phyloP scores from a whole-genome alignment of 106 monocot species.

The Cymbidium sinense region DNA sequence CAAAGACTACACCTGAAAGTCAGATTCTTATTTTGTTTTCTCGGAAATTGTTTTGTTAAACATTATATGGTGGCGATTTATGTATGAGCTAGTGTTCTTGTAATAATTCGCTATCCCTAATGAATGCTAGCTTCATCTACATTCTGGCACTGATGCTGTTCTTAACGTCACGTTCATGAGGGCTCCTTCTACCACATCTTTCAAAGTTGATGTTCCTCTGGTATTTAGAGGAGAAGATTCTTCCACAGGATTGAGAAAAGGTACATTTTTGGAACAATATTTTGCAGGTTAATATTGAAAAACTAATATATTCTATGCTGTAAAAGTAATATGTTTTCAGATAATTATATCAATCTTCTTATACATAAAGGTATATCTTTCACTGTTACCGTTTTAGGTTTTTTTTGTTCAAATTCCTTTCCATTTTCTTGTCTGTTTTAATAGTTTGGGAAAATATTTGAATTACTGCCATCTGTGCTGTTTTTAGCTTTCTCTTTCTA shows the following conservation, averaged over 20 bases:
- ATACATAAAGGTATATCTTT: not conserved
- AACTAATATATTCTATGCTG: not conserved
- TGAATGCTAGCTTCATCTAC: conserved; percentile 61
- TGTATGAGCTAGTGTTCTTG: not conserved
- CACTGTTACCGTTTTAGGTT: not conserved
- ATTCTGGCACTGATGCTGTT: conserved; percentile 75
- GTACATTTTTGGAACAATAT: conserved; percentile 16
- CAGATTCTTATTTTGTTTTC: not conserved
- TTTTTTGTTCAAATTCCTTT: not conserved
- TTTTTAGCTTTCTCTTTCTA: not conserved
- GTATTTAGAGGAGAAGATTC: conserved; percentile 86
- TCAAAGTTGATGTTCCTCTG: conserved; percentile 92
- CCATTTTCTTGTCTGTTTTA: too few relatives aligned
- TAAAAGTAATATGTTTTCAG: not conserved
- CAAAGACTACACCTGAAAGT: not conserved
- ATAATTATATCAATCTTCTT: not conserved
- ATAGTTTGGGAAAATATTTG: too few relatives aligned
- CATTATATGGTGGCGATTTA: not conserved
- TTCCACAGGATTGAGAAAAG: conserved; percentile 88
- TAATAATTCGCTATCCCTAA: not conserved
- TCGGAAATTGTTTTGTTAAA: not conserved
- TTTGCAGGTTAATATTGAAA: not conserved
- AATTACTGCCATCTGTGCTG: too few relatives aligned
- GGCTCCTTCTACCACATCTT: conserved; percentile 70
- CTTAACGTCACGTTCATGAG: conserved; percentile 90